Evolutionary conservation across 2,329 filamentous ascomycete species (phyloP).

Genomic region (Colletotrichum lindemuthianum): DNA sequence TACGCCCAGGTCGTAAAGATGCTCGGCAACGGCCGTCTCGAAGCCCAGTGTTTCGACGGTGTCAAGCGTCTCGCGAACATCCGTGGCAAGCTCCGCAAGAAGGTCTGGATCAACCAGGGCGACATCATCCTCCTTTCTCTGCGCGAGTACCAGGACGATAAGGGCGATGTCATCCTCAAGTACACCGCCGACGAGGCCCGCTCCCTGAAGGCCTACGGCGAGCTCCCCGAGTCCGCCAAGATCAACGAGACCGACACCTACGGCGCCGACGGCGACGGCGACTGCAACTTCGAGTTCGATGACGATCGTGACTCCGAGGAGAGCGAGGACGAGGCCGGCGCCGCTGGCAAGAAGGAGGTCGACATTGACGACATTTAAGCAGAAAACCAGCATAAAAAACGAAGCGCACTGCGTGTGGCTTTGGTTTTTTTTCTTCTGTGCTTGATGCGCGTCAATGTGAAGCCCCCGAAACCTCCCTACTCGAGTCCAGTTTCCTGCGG

Average conservation of each 20-base stretch:
- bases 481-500: conserved; percentile 6
- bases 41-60: conserved; percentile 95
- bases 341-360: conserved; percentile 78
- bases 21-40: conserved; percentile 93
- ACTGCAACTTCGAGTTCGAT: conserved; percentile 98
- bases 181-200: conserved; percentile 96
- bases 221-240: conserved; percentile 96
- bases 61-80: conserved; percentile 76
- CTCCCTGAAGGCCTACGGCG: conserved; percentile 94
- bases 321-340: conserved; percentile 63
- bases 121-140: conserved; percentile 91
- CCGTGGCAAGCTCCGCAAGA: conserved; percentile 97
- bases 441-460: conserved; percentile 5
- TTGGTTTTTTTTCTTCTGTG: conserved; percentile 12
- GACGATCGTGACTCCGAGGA: conserved; percentile 79
- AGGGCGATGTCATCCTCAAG: conserved; percentile 97
- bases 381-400: neutral
- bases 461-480: conserved; percentile 33
- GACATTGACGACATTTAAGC: conserved; percentile 93
- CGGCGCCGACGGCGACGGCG: conserved; percentile 90
- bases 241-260: conserved; percentile 99
- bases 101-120: conserved; percentile 99
- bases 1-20: conserved; percentile 97
- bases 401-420: conserved; percentile 17
- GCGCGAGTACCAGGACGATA: conserved; percentile 93